phyloP scores from a whole-genome alignment of 768 basidiomycete species.

The Tremella mesenterica region DNA sequence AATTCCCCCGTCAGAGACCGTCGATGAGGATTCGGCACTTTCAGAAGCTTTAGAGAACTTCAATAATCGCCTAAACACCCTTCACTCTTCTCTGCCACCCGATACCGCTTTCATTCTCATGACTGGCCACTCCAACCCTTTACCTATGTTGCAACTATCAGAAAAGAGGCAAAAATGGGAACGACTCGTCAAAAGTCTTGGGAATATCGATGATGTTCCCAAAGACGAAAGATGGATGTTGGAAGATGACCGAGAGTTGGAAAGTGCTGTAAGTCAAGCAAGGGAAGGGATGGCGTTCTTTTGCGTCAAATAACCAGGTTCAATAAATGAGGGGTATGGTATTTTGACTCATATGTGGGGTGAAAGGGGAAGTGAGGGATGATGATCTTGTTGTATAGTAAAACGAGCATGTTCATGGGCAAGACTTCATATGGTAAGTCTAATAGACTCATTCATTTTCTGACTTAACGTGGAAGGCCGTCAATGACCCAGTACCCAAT shows the following conservation, averaged over 20 bases:
- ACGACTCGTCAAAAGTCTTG: conserved; percentile 47
- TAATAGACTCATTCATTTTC: too few relatives aligned
- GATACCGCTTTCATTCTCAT: conserved; percentile 76
- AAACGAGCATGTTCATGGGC: too few relatives aligned
- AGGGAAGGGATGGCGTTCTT: conserved; percentile 78
- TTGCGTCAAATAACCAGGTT: conserved; percentile 47
- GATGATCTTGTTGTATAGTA: too few relatives aligned
- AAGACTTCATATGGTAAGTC: too few relatives aligned
- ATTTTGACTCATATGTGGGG: too few relatives aligned
- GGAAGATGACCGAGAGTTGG: conserved; percentile 66
- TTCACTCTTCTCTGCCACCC: conserved; percentile 64
- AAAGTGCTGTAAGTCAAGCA: conserved; percentile 68
- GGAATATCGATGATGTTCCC: conserved; percentile 47
- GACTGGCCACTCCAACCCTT: conserved; percentile 81
- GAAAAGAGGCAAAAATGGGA: conserved; percentile 68
- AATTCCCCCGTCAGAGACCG: neutral
- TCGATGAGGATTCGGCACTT: neutral
- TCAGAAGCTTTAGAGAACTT: conserved; percentile 49
- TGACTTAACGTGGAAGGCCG: too few relatives aligned
- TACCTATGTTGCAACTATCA: conserved; percentile 64
- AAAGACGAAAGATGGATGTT: conserved; percentile 63
- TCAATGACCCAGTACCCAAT: too few relatives aligned
- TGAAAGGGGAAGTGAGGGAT: too few relatives aligned
- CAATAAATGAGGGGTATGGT: too few relatives aligned
- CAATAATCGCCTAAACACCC: conserved; percentile 54